These are phyloP conservation scores for Ustulina deusta DNA, from an alignment of 2,329 filamentous ascomycete genomes.

Conservation along the genomic window DNA sequence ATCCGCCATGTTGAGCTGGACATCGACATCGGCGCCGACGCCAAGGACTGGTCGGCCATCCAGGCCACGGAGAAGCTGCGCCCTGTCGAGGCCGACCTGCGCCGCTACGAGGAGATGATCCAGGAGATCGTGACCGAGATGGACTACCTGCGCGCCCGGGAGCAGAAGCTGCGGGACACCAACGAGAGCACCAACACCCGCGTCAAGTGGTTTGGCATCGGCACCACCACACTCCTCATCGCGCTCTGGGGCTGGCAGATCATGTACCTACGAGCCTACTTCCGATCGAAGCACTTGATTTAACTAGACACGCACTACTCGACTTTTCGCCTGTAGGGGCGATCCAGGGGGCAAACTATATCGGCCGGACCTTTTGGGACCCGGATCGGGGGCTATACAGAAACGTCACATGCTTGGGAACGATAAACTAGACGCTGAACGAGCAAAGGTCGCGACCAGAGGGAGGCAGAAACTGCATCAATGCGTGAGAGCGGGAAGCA, in stretches of 20 bases:
- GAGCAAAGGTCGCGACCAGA: conserved; percentile 7
- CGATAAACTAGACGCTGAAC: conserved; percentile 9
- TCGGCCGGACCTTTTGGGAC: conserved; percentile 4
- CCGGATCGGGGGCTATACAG: not conserved
- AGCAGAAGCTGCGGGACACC: conserved; percentile 96
- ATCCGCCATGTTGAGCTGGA: conserved; percentile 87
- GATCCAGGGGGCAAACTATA: conserved; percentile 8
- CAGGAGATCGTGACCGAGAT: conserved; percentile 91
- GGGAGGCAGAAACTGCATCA: conserved; percentile 36
- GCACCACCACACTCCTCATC: conserved; percentile 90
- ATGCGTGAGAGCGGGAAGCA: conserved; percentile 39
- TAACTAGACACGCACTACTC: conserved; percentile 29
- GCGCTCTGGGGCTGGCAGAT: conserved; percentile 96
- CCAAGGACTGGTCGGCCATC: conserved; percentile 97
- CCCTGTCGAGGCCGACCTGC: conserved; percentile 93
- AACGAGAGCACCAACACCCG: conserved; percentile 99
- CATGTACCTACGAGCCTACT: conserved; percentile 96
- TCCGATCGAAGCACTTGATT: conserved; percentile 70
- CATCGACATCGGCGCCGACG: conserved; percentile 95
- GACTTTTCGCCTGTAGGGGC: not conserved
- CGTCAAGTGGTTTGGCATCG: conserved; percentile 98
- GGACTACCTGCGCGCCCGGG: conserved; percentile 90
- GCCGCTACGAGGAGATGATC: conserved; percentile 91
- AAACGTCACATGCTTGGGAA: not conserved
- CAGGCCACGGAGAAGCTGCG: conserved; percentile 98